Evolutionary conservation across 2,329 filamentous ascomycete genomes (phyloP).

Genomic region (Clonostachys solani): DNA sequence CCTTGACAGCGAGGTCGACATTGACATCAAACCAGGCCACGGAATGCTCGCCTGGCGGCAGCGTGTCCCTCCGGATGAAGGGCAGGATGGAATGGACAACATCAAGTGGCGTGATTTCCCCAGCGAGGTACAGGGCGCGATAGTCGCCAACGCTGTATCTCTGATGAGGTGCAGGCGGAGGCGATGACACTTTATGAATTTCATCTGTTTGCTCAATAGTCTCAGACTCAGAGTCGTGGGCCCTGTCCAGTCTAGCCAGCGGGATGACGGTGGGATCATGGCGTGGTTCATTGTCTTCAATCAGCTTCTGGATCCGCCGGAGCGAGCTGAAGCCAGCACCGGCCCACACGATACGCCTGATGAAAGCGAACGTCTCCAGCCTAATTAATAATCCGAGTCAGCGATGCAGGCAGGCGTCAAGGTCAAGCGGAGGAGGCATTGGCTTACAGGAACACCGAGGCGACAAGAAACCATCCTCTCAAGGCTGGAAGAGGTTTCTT

Average conservation of each 20-base stretch:
- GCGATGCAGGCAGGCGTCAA: background rate
- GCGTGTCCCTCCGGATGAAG: constrained; percentile 33
- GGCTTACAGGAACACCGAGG: constrained; percentile 50
- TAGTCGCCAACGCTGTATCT: constrained; percentile 38
- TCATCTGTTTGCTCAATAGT: background rate
- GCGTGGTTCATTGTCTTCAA: constrained; percentile 45
- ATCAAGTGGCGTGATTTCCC: constrained; percentile 38
- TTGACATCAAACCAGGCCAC: constrained; percentile 39
- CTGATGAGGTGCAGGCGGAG: constrained; percentile 8
- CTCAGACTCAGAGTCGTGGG: background rate
- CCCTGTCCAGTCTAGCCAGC: constrained; percentile 5
- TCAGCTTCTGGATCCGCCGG: constrained; percentile 41
- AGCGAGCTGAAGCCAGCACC: constrained; percentile 61
- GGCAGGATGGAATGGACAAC: constrained; percentile 40
- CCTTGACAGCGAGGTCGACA: constrained; percentile 30
- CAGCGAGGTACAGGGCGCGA: constrained; percentile 35
- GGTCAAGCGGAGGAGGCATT: too few species aligned
- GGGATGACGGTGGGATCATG: constrained; percentile 43
- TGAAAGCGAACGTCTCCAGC: constrained; percentile 47
- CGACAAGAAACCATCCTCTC: constrained; percentile 46
- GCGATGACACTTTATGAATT: constrained; percentile 24
- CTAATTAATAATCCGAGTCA: constrained; percentile 19
- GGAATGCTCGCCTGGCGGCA: constrained; percentile 30
- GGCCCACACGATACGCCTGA: constrained; percentile 54
- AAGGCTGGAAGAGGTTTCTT: constrained; percentile 46